A percentile compares a stretch with the other conserved stretches of the same genome.
Evolutionary conservation across 164 flowering plant species (phyloP).

Genomic region (Macadamia tetraphylla): DNA sequence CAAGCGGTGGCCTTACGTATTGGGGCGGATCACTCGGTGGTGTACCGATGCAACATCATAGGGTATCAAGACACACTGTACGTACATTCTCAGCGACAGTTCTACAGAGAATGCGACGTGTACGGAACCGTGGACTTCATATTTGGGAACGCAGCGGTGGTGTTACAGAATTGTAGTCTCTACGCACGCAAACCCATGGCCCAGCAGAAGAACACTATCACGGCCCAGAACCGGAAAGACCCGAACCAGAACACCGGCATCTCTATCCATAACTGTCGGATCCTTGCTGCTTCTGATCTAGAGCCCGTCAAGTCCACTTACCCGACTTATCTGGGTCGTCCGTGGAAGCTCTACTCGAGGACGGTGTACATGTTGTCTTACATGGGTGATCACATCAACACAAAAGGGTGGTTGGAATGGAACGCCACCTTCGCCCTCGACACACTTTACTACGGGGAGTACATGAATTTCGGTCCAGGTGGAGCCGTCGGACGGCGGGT

Average conservation of each 20-base stretch:
- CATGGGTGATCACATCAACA: constrained; percentile 73
- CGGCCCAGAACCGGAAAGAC: constrained; percentile 87
- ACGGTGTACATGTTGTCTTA: constrained; percentile 63
- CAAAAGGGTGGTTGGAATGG: constrained; percentile 95
- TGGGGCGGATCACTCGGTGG: constrained; percentile 76
- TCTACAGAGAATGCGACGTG: constrained; percentile 66
- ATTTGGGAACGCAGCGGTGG: constrained; percentile 87
- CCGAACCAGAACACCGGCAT: constrained; percentile 92
- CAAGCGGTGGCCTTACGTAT: constrained; percentile 84
- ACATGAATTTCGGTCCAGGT: constrained; percentile 86
- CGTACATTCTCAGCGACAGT: constrained; percentile 77
- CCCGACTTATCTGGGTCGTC: constrained; percentile 84
- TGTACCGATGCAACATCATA: constrained; percentile 57
- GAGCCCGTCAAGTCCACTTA: constrained; percentile 33
- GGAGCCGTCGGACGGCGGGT: constrained; percentile 63
- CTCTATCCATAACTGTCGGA: constrained; percentile 73
- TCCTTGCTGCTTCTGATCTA: constrained; percentile 58
- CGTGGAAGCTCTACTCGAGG: constrained; percentile 86
- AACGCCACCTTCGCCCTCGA: constrained; percentile 61
- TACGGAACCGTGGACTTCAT: constrained; percentile 85
- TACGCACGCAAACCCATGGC: constrained; percentile 66
- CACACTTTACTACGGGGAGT: constrained; percentile 87
- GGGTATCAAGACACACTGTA: constrained; percentile 84
- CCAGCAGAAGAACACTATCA: constrained; percentile 65
- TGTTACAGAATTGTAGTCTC: constrained; percentile 62